Conservation (phyloP, 768 basidiomycete species). For the Kwoniella heveanensis region DNA sequence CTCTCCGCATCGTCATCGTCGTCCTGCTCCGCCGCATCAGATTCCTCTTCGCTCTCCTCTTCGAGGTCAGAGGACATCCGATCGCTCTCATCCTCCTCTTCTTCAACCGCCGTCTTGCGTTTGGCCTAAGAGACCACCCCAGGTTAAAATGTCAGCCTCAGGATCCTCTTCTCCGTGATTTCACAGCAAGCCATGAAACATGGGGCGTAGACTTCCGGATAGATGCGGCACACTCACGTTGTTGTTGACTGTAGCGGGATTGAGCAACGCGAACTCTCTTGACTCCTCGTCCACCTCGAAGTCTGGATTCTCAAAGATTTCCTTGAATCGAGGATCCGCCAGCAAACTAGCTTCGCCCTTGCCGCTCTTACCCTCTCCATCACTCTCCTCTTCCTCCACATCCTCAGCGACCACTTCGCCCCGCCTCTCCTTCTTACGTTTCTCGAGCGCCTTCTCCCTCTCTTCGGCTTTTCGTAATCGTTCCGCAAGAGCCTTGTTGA, state of each 20-base stretch:
- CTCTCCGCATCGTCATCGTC: constrained; percentile 28
- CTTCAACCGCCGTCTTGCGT: constrained; percentile 78
- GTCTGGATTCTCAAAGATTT: constrained; percentile 85
- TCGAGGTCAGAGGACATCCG: constrained; percentile 55
- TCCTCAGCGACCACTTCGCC: constrained; percentile 55
- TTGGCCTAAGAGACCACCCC: constrained; percentile 43
- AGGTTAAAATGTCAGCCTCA: constrained; percentile 6
- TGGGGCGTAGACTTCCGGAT: too few species aligned
- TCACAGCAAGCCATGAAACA: too few species aligned
- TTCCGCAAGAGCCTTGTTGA: constrained; percentile 84
- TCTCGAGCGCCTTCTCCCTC: constrained; percentile 62
- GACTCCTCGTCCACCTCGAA: constrained; percentile 87
- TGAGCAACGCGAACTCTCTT: constrained; percentile 87
- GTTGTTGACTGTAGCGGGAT: constrained; percentile 74
- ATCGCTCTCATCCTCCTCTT: constrained; percentile 86
- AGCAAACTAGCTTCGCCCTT: constrained; percentile 33
- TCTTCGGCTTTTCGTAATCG: constrained; percentile 64
- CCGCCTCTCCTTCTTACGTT: constrained; percentile 59
- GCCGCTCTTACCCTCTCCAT: constrained; percentile 29
- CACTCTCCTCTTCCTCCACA: constrained; percentile 17
- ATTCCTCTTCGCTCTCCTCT: constrained; percentile 38
- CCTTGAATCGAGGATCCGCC: constrained; percentile 83
- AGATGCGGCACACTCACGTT: constrained; percentile 61
- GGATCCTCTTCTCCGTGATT: too few species aligned
- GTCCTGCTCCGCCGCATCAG: constrained; percentile 34